Base-by-base conservation (phyloP, 2,329 filamentous ascomycete species). In the Cordyceps militaris region DNA sequence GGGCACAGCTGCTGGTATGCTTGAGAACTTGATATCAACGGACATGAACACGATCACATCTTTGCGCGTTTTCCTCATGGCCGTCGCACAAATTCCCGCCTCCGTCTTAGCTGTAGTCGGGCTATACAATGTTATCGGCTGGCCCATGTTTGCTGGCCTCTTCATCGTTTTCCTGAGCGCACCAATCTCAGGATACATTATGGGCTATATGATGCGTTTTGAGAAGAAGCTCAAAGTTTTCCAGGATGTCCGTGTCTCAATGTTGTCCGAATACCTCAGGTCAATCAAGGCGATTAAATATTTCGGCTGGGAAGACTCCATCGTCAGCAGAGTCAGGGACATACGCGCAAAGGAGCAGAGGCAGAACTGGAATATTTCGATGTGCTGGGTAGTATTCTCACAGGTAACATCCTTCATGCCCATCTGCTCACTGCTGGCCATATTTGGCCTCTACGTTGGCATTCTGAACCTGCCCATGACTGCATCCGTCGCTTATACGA, bases 261-360 rank as follows among this genome's bases (percentile, higher is more conserved):
- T 80, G n/a, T 75, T 83, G 19, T 78, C 80, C 0, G 81, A 84
- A 63, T 84, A 83, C 62, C 71, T 84, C 26, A 70, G 74, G 24
- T 82, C 81, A 6, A 82, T 84, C 58, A 75, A 78, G 14, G 79
- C 78, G 13, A 77, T 84, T 68, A 84, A 84, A 63, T 84, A 83
- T 62, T 83, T 84, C 66, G 79, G 78, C 2, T 84, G 81, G 82
- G 81, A 84, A 63, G 72, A 75, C 23, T 74, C 78, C 23, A 76
- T 81, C 60, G 73, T 76, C 8, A 69, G 76, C 11, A 76, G 73
- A 51, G 76, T 84, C 57, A 73, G 78, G 24, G 68, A 73, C 3
- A 73, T 79, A 9, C 77, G 82, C 2, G 65, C 69, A 14, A 69
- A 73, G 1, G 82, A 84, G 63, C 81, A 83, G 60, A 76, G 74